Evolutionary conservation across 495 filamentous ascomycete species (phyloP).

Genomic region (Aspergillus conjunctus): DNA sequence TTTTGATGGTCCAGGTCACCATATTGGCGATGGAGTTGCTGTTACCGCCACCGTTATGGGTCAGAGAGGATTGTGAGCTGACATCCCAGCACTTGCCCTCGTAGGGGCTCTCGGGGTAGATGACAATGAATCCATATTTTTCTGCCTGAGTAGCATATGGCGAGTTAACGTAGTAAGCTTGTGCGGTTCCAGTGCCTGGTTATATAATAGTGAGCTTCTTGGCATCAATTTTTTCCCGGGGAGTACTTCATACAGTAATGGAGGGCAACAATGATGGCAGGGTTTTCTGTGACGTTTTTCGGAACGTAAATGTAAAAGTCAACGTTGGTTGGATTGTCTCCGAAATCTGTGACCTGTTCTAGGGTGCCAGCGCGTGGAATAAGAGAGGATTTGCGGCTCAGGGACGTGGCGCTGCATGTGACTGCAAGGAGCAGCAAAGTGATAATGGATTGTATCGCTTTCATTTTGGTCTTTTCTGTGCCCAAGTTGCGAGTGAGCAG

Average conservation of each 20-base stretch:
- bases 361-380: slow-evolving; percentile 22
- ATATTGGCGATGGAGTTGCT: slow-evolving; percentile 62
- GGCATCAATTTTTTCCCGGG: too few relatives aligned
- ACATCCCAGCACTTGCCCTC: slow-evolving; percentile 63
- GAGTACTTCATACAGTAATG: slow-evolving; percentile 51
- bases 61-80: slow-evolving; percentile 52
- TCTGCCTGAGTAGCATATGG: slow-evolving; percentile 54
- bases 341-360: slow-evolving; percentile 31
- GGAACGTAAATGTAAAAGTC: slow-evolving; percentile 59
- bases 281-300: slow-evolving; percentile 51
- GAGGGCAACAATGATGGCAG: slow-evolving; percentile 55
- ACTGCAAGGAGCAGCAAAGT: slow-evolving; percentile 13
- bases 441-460: slow-evolving; percentile 12
- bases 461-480: background rate
- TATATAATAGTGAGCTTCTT: too few relatives aligned
- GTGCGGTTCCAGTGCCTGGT: slow-evolving; percentile 52
- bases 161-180: slow-evolving; percentile 50
- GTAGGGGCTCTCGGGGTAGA: slow-evolving; percentile 55
- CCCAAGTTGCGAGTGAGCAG: too few relatives aligned
- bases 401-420: slow-evolving; percentile 11
- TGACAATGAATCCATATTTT: slow-evolving; percentile 57
- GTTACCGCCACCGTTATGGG: slow-evolving; percentile 60
- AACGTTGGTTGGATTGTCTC: slow-evolving; percentile 44
- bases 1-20: slow-evolving; percentile 53
- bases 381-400: slow-evolving; percentile 6